Percentiles rank a stretch among this genome's conserved stretches.
Conservation (phyloP, 2,329 filamentous ascomycete genomes). For the Thelonectria discophora region DNA sequence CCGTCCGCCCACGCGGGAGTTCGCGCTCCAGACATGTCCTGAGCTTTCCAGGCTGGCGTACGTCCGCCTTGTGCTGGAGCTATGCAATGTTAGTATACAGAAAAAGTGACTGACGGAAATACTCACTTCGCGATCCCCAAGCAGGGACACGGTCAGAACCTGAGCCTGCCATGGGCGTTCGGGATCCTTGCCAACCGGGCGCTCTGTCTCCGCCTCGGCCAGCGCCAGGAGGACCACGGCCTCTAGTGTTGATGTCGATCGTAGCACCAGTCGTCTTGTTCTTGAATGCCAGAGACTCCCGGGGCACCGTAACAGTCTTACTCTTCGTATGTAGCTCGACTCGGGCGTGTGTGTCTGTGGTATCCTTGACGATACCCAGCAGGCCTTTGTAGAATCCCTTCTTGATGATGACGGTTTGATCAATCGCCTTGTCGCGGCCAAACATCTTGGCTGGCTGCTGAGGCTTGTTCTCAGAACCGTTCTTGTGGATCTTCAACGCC, state of each 20-base stretch:
- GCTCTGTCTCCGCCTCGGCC: slow-evolving; percentile 56
- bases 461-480: slow-evolving; percentile 58
- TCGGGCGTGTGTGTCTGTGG: slow-evolving; percentile 84
- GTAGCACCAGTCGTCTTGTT: slow-evolving; percentile 81
- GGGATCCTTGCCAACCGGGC: slow-evolving; percentile 70
- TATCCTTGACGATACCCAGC: slow-evolving; percentile 94
- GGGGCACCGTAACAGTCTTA: slow-evolving; percentile 87
- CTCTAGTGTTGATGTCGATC: slow-evolving; percentile 73
- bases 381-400: slow-evolving; percentile 92
- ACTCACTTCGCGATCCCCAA: slow-evolving; percentile 77
- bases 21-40: slow-evolving; percentile 64
- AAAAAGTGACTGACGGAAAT: background rate
- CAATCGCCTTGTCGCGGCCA: slow-evolving; percentile 83
- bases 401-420: slow-evolving; percentile 89
- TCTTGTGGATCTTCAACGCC: slow-evolving; percentile 76
- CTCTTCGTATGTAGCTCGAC: slow-evolving; percentile 95
- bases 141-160: slow-evolving; percentile 77
- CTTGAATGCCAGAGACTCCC: slow-evolving; percentile 83
- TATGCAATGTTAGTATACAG: slow-evolving; percentile 46
- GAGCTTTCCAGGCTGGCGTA: slow-evolving; percentile 70
- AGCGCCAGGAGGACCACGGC: slow-evolving; percentile 56
- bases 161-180: slow-evolving; percentile 71
- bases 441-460: slow-evolving; percentile 77
- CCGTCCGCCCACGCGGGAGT: slow-evolving; percentile 78
- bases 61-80: slow-evolving; percentile 66